Conservation (phyloP, 495 filamentous ascomycete genomes). For the Paragyromitra xinjiangensis region DNA sequence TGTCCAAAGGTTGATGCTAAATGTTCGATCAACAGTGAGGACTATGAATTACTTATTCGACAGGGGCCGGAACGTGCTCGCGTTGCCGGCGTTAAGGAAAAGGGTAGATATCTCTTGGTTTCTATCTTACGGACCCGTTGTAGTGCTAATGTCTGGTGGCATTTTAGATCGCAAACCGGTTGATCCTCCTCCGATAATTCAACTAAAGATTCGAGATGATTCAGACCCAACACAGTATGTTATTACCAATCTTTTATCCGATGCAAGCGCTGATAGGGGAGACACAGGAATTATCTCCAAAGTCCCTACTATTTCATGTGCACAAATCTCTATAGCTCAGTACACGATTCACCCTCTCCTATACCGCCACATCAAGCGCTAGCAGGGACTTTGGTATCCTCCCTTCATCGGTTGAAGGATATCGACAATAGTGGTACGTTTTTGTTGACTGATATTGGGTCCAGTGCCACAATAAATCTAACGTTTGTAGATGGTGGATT, state of each 20-base stretch:
- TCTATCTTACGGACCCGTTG: neutral
- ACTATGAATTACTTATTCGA: constrained; percentile 71
- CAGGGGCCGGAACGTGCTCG: constrained; percentile 74
- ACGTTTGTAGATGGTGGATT: constrained; percentile 78
- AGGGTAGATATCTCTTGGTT: constrained; percentile 62
- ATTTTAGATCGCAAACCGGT: constrained; percentile 86
- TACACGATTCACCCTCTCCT: constrained; percentile 68
- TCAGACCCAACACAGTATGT: constrained; percentile 78
- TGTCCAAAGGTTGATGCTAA: constrained; percentile 31
- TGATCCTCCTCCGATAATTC: constrained; percentile 92
- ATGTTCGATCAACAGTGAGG: constrained; percentile 56
- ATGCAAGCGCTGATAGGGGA: constrained; percentile 51
- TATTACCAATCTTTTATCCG: constrained; percentile 20
- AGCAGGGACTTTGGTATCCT: constrained; percentile 86
- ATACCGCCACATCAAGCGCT: constrained; percentile 63
- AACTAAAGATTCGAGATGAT: constrained; percentile 75
- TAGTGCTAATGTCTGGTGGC: constrained; percentile 44
- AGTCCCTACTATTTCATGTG: constrained; percentile 87
- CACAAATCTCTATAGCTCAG: constrained; percentile 70
- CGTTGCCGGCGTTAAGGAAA: constrained; percentile 77
- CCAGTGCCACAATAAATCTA: neutral
- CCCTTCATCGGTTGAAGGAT: constrained; percentile 91
- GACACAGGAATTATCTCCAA: constrained; percentile 72
- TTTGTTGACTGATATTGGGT: neutral
- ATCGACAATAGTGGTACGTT: constrained; percentile 77